Evolutionary conservation across 176 grass and related monocot species (phyloP).

Genomic region (Cymbopogon citratus): DNA sequence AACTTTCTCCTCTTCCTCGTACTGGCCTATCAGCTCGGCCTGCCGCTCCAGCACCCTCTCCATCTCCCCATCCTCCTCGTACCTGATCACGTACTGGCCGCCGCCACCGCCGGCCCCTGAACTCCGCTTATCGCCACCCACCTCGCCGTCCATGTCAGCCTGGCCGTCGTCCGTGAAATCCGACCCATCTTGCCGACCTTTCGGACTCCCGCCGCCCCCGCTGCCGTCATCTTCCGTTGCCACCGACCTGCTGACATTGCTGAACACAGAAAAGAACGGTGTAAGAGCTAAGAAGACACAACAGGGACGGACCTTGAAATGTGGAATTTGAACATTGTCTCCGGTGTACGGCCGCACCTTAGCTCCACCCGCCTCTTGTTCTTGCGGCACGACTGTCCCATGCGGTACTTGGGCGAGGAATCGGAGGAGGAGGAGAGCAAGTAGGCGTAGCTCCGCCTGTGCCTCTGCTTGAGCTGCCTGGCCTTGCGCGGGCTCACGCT

Average conservation of each 20-base stretch:
- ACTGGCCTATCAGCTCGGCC: slow-evolving; percentile 74
- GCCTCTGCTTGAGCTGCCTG: slow-evolving; percentile 57
- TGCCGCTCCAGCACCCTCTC: slow-evolving; percentile 76
- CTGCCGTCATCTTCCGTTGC: slow-evolving; percentile 15
- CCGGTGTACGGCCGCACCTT: slow-evolving; percentile 22
- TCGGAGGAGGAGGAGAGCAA: slow-evolving; percentile 38
- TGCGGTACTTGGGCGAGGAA: slow-evolving; percentile 72
- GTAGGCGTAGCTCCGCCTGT: slow-evolving; percentile 40
- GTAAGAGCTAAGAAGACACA: not conserved
- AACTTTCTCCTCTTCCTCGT: slow-evolving; percentile 69
- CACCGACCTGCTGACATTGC: slow-evolving; percentile 34
- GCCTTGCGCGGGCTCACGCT: slow-evolving; percentile 64
- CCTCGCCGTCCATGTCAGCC: slow-evolving; percentile 34
- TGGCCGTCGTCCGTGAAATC: slow-evolving; percentile 16
- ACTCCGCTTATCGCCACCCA: slow-evolving; percentile 30
- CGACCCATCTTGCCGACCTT: slow-evolving; percentile 1
- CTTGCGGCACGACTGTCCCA: slow-evolving; percentile 87
- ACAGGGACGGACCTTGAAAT: too few species aligned
- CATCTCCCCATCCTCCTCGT: slow-evolving; percentile 58
- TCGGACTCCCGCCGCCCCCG: slow-evolving; percentile 5
- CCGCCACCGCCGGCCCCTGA: not conserved
- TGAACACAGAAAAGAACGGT: not conserved
- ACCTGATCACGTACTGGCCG: slow-evolving; percentile 35
- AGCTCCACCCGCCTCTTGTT: slow-evolving; percentile 53
- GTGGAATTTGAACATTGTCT: not conserved